Conservation (phyloP, 1,139 yeast species). For the Pichia inconspicua region DNA sequence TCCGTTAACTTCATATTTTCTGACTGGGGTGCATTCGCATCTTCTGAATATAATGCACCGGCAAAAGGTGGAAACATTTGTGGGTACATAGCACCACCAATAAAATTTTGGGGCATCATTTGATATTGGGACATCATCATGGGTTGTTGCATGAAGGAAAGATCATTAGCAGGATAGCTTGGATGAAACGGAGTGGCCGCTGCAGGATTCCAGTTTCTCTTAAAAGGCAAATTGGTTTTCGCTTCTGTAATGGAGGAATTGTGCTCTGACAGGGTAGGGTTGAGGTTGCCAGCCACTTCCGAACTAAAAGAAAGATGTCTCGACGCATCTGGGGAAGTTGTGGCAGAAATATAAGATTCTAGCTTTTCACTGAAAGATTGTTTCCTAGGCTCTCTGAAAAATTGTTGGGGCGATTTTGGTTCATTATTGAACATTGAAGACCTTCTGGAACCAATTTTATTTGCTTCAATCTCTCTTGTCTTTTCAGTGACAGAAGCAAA, state of each 20-base stretch:
- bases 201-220: slow-evolving; percentile 60
- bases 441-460: slow-evolving; percentile 33
- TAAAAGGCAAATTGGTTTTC: slow-evolving; percentile 17
- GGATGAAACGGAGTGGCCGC: slow-evolving; percentile 55
- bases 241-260: not conserved
- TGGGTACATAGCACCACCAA: slow-evolving; percentile 12
- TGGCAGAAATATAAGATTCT: slow-evolving; percentile 45
- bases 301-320: slow-evolving; percentile 25
- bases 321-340: slow-evolving; percentile 22
- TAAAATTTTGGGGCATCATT: slow-evolving; percentile 13
- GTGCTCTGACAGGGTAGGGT: slow-evolving; percentile 19
- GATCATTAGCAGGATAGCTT: slow-evolving; percentile 13
- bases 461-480: slow-evolving; percentile 59
- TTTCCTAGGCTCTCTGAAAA: slow-evolving; percentile 31
- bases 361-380: slow-evolving; percentile 61
- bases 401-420: slow-evolving; percentile 23
- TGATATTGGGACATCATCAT: slow-evolving; percentile 21
- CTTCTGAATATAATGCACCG: slow-evolving; percentile 1
- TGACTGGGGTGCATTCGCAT: slow-evolving; percentile 1
- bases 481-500: slow-evolving; percentile 74
- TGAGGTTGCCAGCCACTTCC: slow-evolving; percentile 14
- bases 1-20: slow-evolving; percentile 10
- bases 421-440: slow-evolving; percentile 38
- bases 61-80: slow-evolving; percentile 17
- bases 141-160: slow-evolving; percentile 16